Base-by-base conservation (phyloP, 257 asterid genomes). In the Eustoma russellianum region DNA sequence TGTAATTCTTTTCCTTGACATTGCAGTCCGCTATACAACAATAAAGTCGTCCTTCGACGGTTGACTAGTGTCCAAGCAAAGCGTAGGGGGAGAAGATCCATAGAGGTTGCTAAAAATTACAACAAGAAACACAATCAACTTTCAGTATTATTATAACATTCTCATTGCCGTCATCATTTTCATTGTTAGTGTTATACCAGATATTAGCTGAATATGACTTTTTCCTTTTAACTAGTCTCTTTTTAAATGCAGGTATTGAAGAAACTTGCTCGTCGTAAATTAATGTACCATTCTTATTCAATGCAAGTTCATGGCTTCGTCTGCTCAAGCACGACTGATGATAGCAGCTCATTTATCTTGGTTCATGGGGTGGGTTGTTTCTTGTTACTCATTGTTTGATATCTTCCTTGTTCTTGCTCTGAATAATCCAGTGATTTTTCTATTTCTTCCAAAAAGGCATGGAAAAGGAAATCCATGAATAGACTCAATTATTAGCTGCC, bases 261-360 rank as follows among this genome's bases (percentile, higher is more conserved):
- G 81, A 86, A 82, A 73, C 72, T 90, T 44, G 78, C 79, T 40
- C 82, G 70, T 33, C 81, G 85, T 34, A 80, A 79, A 65, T 64
- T 86, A 51, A 63, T 90, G 89, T 86, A 78, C 70, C 98, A 79
- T 75, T 83, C 95, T 50, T 90, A 90, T 72, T 80, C 95, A 0
- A 80, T 91, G 95, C 93, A 84, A 76, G 96, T 91, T 52, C 85
- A 83, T 78, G 98, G 98, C 66, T 91, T 76, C 75, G 83, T 84
- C 53, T 80, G 85, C 72, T 70, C 94, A 55, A 73, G 93, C 64
- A 73, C 90, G 44, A 69, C 75, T 13, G 72, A 52, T 24, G 83
- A 86, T 58, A 53, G 41, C 47, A 80, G 64, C 71, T 82, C 96
- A 44, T 91, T 84, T 60, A 81, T 80, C 53, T 77, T 91, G 41